phyloP scores from a whole-genome alignment of 495 filamentous ascomycete genomes.

The Zalerion maritima region DNA sequence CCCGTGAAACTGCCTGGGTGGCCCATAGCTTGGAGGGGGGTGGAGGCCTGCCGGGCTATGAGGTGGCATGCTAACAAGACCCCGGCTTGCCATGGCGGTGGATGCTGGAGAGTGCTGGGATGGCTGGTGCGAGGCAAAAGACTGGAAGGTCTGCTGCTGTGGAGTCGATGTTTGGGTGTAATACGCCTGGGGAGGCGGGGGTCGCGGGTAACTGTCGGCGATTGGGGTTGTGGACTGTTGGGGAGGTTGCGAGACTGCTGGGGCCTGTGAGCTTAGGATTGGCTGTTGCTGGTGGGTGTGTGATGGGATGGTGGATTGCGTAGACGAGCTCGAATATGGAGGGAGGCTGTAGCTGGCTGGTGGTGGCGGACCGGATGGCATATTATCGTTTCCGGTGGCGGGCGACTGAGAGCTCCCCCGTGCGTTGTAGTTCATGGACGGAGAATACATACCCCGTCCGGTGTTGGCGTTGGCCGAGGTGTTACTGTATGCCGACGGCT shows the following conservation, averaged over 20 bases:
- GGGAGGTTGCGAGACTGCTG: slow-evolving; percentile 37
- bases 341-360: slow-evolving; percentile 18
- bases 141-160: slow-evolving; percentile 41
- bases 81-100: slow-evolving; percentile 37
- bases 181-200: slow-evolving; percentile 43
- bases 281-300: slow-evolving; percentile 3
- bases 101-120: slow-evolving; percentile 46
- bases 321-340: slow-evolving; percentile 12
- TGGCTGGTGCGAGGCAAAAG: slow-evolving; percentile 33
- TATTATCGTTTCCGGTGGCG: slow-evolving; percentile 16
- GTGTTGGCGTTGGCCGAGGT: slow-evolving; percentile 16
- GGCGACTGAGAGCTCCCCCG: slow-evolving; percentile 23
- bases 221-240: slow-evolving; percentile 45
- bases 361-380: slow-evolving; percentile 13
- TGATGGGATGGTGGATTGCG: slow-evolving; percentile 6
- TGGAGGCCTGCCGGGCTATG: slow-evolving; percentile 8
- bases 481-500: slow-evolving; percentile 22
- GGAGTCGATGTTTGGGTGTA: slow-evolving; percentile 48
- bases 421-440: slow-evolving; percentile 24
- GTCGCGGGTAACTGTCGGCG: slow-evolving; percentile 49
- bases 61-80: no score
- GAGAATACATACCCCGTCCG: slow-evolving; percentile 12
- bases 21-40: slow-evolving; percentile 32
- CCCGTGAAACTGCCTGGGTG: slow-evolving; percentile 57
- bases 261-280: slow-evolving; percentile 13